Conservation (phyloP, 352 stramenopile genomes). For the Phytophthora parvispora region DNA sequence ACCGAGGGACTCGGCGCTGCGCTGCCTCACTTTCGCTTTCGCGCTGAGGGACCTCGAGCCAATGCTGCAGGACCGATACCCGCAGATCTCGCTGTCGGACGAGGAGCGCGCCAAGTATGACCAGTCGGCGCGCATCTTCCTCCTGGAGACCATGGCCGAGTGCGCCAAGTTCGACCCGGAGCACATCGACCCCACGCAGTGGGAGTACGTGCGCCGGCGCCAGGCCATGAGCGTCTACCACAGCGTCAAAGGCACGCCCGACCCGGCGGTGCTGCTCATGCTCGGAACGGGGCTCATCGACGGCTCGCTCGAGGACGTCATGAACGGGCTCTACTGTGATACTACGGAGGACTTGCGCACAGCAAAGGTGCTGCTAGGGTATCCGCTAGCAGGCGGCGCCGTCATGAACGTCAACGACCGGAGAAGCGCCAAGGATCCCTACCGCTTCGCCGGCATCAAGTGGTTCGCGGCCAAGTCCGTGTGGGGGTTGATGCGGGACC, state of each 20-base stretch:
- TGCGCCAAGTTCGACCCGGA: conserved; percentile 31
- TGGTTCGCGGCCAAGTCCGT: conserved; percentile 36
- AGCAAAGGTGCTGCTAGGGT: conserved; percentile 34
- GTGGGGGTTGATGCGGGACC: conserved; percentile 28
- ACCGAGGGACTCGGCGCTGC: not conserved
- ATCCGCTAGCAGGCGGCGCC: conserved; percentile 21
- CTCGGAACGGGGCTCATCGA: conserved; percentile 38
- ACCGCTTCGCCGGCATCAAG: conserved; percentile 43
- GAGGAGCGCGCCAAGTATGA: conserved; percentile 40
- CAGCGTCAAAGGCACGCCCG: conserved; percentile 22
- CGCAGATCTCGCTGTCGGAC: conserved; percentile 32
- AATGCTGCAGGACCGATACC: conserved; percentile 22
- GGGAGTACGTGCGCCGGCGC: conserved; percentile 34
- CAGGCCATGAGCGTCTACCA: conserved; percentile 34
- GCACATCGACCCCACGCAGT: conserved; percentile 25
- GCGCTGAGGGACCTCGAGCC: not conserved
- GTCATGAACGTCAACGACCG: conserved; percentile 36
- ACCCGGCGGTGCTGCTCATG: conserved; percentile 35
- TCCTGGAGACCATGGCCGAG: conserved; percentile 36
- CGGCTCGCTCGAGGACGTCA: conserved; percentile 43
- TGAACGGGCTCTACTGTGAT: conserved; percentile 42
- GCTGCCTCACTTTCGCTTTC: conserved; percentile 16
- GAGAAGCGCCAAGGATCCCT: conserved; percentile 33
- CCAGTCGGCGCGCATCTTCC: conserved; percentile 26
- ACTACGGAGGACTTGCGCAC: conserved; percentile 31